Base-by-base conservation (phyloP, 345 rosid genomes). In the Luvunga scandens region DNA sequence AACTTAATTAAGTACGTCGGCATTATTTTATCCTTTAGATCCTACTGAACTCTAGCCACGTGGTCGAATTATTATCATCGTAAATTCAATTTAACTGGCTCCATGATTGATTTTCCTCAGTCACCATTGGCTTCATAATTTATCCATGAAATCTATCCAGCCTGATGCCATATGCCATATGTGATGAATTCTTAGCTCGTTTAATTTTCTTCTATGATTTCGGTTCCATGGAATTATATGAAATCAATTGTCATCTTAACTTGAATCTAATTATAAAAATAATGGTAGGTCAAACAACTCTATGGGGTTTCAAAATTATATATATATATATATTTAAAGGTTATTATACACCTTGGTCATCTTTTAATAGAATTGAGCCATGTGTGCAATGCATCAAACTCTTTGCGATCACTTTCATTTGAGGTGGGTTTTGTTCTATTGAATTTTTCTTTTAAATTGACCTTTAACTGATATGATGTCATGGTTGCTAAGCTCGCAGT, bases 301-400 rank as follows among this genome's bases (percentile, higher is more conserved):
- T 38, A 1, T 28, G 18, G 18, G 53, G 33, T 25, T 5, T n/a
- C 36, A 16, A 50, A 50, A 18, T 50, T 9, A 9, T 39, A 39
- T 39, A 39, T 39, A 9, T 39, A 9, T 39, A 39, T 39, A 9
- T 2, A 39, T 38, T 36, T 8, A 36, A 36, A 36, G 9, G 7
- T 36, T 7, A 36, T 36, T 7, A 36, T 36, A 36, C 7, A 36
- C 5, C 18, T 53, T 12, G 9, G n/a, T 21, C 8, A 12, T 38
- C 33, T 39, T 39, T 61, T 2, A 7, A 57, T 18, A 28, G 38
- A 60, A 60, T 4, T 22, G 7, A 22, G 45, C 3, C 21, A 71
- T 39, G 72, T 79, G 68, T 79, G 5, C 81, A 79, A 66, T 79
- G 77, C n/a, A 73, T 79, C 74, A 9, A 60, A 42, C 74, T 31